Evolutionary conservation across 2,329 filamentous ascomycete species (phyloP).

Genomic region (Fusarium sp.): DNA sequence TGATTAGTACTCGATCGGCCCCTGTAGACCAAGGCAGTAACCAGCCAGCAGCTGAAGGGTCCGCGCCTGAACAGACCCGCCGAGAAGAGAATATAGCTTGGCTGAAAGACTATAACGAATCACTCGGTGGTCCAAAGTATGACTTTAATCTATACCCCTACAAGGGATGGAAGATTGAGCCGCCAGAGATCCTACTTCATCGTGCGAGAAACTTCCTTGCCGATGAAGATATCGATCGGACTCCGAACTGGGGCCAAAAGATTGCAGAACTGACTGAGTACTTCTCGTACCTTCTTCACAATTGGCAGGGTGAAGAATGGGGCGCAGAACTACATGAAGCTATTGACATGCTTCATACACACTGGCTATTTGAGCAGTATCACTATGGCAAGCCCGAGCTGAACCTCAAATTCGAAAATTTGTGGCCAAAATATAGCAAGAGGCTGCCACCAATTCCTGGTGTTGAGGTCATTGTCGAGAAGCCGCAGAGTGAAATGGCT

Average conservation of each 20-base stretch:
- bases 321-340: slow-evolving; percentile 43
- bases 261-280: slow-evolving; percentile 51
- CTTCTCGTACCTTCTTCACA: slow-evolving; percentile 47
- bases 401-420: slow-evolving; percentile 37
- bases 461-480: not conserved
- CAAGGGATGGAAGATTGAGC: slow-evolving; percentile 47
- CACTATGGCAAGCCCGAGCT: slow-evolving; percentile 45
- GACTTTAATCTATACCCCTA: slow-evolving; percentile 37
- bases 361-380: slow-evolving; percentile 48
- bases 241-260: slow-evolving; percentile 51
- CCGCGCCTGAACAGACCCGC: not conserved
- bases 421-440: slow-evolving; percentile 35
- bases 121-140: not conserved
- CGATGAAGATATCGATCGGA: slow-evolving; percentile 57
- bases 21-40: not conserved
- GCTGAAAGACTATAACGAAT: not conserved
- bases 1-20: slow-evolving; percentile 16
- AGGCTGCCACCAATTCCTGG: slow-evolving; percentile 41
- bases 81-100: not conserved
- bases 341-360: slow-evolving; percentile 47
- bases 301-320: slow-evolving; percentile 42
- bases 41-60: not conserved
- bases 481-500: slow-evolving; percentile 6
- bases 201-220: slow-evolving; percentile 56
- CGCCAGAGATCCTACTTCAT: slow-evolving; percentile 46